Base-by-base conservation (phyloP, 2,329 filamentous ascomycete genomes). In the Alternaria longipes region DNA sequence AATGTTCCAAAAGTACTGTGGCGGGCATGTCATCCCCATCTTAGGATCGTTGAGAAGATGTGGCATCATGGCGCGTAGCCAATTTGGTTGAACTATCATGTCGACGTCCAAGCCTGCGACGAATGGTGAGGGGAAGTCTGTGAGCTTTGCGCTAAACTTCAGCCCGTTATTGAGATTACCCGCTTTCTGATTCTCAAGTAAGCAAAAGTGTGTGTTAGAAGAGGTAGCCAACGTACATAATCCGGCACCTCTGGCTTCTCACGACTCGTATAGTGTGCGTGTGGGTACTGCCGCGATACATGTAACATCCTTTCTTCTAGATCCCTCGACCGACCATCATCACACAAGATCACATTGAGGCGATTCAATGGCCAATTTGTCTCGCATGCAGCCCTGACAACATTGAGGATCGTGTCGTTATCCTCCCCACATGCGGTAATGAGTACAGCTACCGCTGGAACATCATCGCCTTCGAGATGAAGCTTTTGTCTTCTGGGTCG, bases 21-120 rank as follows among this genome's bases (percentile, higher is more conserved):
- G 59, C 11, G 64, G 58, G 16, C 64, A 66, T 18, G 56, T 5
- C 44, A 66, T 40, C 5, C 56, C 59, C 20, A 65, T 45, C 8
- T 57, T 46, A 16, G 52, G 38, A 8, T 67, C 59, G 4, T 56
- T 49, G 6, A 63, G 52, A 16, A 65, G 41, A 36, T 65, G 57
- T 24, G 55, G 44, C 20, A 65, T 54, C 28, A 62, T 45, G 7
- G 59, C 47, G 20, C 62, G 46, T 1, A 64, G 60, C 86, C 87
- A 90, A 47, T 85, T 78, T 53, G 80, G 81, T 72, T 89, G 86
- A 7, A 87, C 85, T 74, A 90, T 89, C 88, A 90, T 90, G 71
- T 90, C 88, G 20, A 87, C 88, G 70, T 90, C 88, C 34, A 90
- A 78, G 40, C 85, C 85, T n/a, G 87, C 87, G 71, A 89, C 85